A percentile compares a stretch with the other conserved stretches of the same genome.
Evolutionary conservation across 2,329 filamentous ascomycete species (phyloP).

Genomic region (Zarea fungicola): DNA sequence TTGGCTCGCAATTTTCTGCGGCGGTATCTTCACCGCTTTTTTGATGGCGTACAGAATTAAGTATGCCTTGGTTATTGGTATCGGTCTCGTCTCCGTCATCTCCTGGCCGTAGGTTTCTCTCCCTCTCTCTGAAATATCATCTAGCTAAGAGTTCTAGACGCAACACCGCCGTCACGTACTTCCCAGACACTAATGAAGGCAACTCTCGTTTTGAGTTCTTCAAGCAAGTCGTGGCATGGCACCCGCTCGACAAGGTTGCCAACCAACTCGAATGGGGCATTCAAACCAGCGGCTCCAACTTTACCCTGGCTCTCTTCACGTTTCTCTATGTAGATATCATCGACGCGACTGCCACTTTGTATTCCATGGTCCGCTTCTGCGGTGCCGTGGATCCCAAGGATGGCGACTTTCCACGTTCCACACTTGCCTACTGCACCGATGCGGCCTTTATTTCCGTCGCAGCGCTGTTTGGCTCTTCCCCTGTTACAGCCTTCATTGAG

Average conservation of each 20-base stretch:
- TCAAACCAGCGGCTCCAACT: conserved; percentile 50
- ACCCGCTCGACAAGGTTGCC: conserved; percentile 60
- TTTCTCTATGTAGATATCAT: conserved; percentile 78
- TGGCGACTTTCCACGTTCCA: conserved; percentile 81
- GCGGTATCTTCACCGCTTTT: conserved; percentile 72
- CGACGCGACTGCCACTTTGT: conserved; percentile 70
- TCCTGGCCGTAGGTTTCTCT: conserved; percentile 61
- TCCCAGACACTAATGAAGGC: conserved; percentile 61
- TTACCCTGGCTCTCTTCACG: conserved; percentile 67
- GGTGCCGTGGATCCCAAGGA: conserved; percentile 60
- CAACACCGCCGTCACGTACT: conserved; percentile 65
- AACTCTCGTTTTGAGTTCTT: conserved; percentile 66
- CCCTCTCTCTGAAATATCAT: neutral
- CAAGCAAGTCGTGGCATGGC: conserved; percentile 65
- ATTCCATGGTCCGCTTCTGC: conserved; percentile 76
- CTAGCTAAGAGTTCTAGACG: conserved; percentile 38
- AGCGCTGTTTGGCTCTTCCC: conserved; percentile 62
- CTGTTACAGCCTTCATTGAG: conserved; percentile 71
- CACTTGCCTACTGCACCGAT: conserved; percentile 71
- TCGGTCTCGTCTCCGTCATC: conserved; percentile 64
- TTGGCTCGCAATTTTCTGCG: conserved; percentile 81
- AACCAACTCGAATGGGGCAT: conserved; percentile 64
- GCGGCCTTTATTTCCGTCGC: conserved; percentile 67
- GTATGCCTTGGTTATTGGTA: conserved; percentile 69
- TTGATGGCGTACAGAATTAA: conserved; percentile 76